Conservation (phyloP, 2,329 filamentous ascomycete species). For the Hysterium pulicare region DNA sequence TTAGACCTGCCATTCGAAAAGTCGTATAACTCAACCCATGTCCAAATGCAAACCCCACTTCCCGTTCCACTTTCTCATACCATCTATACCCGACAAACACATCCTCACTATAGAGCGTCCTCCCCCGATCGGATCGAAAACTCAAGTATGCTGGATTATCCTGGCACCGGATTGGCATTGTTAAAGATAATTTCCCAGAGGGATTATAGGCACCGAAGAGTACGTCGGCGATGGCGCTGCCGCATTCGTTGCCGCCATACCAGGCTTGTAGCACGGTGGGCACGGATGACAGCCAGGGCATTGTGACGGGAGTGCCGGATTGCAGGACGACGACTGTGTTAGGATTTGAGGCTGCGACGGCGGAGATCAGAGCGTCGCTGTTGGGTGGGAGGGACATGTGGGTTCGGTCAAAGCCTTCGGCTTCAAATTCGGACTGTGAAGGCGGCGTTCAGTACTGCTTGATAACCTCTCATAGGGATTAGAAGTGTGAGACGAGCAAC, state of each 20-base stretch:
- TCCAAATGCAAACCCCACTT: slow-evolving; percentile 60
- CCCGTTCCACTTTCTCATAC: slow-evolving; percentile 57
- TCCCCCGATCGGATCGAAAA: slow-evolving; percentile 59
- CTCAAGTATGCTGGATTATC: slow-evolving; percentile 66
- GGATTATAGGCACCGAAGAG: slow-evolving; percentile 61
- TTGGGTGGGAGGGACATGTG: slow-evolving; percentile 48
- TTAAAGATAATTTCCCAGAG: slow-evolving; percentile 59
- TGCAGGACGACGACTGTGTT: slow-evolving; percentile 64
- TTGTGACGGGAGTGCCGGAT: slow-evolving; percentile 65
- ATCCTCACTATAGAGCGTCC: slow-evolving; percentile 22
- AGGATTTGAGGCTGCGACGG: slow-evolving; percentile 54
- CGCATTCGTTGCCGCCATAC: slow-evolving; percentile 64
- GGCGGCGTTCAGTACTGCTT: not conserved
- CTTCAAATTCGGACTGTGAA: slow-evolving; percentile 9
- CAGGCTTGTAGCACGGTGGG: slow-evolving; percentile 66
- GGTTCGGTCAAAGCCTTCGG: slow-evolving; percentile 12
- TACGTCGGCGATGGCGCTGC: slow-evolving; percentile 60
- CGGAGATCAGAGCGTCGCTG: slow-evolving; percentile 52
- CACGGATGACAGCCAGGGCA: slow-evolving; percentile 62
- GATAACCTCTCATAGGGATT: not conserved
- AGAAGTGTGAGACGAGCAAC: slow-evolving; percentile 47
- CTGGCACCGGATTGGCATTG: slow-evolving; percentile 61
- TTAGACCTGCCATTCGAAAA: slow-evolving; percentile 53
- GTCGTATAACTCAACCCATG: slow-evolving; percentile 61
- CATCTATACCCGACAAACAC: slow-evolving; percentile 23